A percentile compares a stretch with the other conserved stretches of the same genome.
Evolutionary conservation across 768 basidiomycete species (phyloP).

Genomic region (Mycena floridula): DNA sequence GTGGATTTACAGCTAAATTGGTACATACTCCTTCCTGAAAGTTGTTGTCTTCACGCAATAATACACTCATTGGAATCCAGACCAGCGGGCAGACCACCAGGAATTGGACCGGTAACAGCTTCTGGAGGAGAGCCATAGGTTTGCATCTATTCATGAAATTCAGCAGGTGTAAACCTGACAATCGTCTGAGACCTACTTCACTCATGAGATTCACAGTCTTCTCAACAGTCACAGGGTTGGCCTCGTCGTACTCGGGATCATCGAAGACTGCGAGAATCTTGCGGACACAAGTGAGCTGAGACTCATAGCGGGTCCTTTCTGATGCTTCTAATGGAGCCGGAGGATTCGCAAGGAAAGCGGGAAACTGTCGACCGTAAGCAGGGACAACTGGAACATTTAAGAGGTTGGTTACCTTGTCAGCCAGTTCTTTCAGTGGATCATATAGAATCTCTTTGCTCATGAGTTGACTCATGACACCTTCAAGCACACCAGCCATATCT

Average conservation of each 20-base stretch:
- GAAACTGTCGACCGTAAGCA: constrained; percentile 47
- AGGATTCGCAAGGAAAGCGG: constrained; percentile 60
- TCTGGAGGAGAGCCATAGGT: constrained; percentile 68
- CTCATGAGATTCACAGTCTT: constrained; percentile 66
- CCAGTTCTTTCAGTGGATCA: constrained; percentile 79
- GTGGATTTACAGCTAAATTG: no score
- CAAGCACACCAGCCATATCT: constrained; percentile 58
- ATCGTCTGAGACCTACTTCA: constrained; percentile 63
- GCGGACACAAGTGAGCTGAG: constrained; percentile 51
- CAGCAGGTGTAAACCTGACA: no score
- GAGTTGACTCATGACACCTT: constrained; percentile 75
- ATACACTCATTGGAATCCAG: no score
- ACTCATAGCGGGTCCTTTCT: constrained; percentile 59
- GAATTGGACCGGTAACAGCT: constrained; percentile 80
- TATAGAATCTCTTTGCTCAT: constrained; percentile 83
- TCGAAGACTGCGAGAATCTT: constrained; percentile 66
- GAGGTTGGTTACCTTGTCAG: constrained; percentile 44
- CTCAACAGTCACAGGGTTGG: constrained; percentile 36
- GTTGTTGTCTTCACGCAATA: no score
- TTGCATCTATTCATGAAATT: no score
- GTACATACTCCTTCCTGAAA: no score
- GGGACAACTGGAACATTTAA: background rate
- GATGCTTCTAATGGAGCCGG: constrained; percentile 43
- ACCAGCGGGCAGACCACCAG: no score
- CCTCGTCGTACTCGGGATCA: constrained; percentile 49